Evolutionary conservation across 306 rosid species (phyloP), one percentile per base, ranked within the genome.

Genomic region (Ammopiptanthus mongolicus): DNA sequence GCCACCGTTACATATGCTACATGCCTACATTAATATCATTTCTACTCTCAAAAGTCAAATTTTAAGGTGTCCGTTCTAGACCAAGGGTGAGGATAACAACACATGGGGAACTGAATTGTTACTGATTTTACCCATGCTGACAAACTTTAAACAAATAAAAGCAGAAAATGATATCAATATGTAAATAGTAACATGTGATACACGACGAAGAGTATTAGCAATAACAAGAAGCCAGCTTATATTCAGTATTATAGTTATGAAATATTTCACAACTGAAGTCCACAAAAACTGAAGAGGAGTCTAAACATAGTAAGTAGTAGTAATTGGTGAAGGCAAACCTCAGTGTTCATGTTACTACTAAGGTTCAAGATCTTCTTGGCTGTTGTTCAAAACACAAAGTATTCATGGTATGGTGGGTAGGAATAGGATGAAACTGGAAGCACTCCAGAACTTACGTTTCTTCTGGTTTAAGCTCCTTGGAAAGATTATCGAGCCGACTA

Each of bases 401-500:
- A 31, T 31, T 25, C 28, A 58, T 25, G 18, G 65, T 25, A 56
- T 22, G 17, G 3, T 22, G 7, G 63, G 64, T 15, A 28, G 10
- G 55, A 19, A 39, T 15, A 28, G 10, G 55, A 19, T 19, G 60
- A 18, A 76, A 66, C 53, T 21, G 52, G 47, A 52, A 56, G 37
- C 46, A 23, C 19, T 14, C 1, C 1, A 46, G 25, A 19, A 57
- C 1, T 77, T 31, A 77, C 44, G 50, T 15, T 69, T 46, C 70
- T 46, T 46, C 76, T 31, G 42, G 64, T 23, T 22, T 50, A 36
- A 56, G 77, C 25, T 60, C 65, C 65, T 78, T 78, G 11, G 58
- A 10, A 60, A 69, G 77, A 59, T 50, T 48, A 36, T 78, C 71
- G 60, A 78, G 77, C 31, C 65, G 36, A 48, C 71, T 69, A 47